phyloP scores from a whole-genome alignment of 2,329 filamentous ascomycete species.

The Colletotrichum chrysophilum region DNA sequence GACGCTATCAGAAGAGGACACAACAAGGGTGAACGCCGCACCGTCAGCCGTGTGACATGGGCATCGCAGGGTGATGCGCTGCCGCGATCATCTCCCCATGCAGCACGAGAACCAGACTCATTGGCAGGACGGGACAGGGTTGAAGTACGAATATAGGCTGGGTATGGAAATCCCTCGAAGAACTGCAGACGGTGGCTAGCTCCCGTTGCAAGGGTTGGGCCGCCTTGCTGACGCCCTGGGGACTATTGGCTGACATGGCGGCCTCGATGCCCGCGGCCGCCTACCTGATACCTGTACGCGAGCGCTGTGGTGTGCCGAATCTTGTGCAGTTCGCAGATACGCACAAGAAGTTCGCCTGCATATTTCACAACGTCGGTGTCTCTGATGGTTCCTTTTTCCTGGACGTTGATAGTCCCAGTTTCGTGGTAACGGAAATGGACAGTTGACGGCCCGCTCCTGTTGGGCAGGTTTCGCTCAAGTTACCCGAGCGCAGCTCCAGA shows the following conservation, averaged over 20 bases:
- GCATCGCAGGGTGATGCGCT: neutral
- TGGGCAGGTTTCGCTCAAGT: neutral
- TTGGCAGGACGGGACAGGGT: neutral
- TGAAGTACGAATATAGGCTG: neutral
- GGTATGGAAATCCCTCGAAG: conserved; percentile 1
- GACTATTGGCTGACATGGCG: neutral
- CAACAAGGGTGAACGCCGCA: conserved; percentile 2
- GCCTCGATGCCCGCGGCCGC: neutral
- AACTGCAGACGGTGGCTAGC: neutral
- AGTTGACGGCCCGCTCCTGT: neutral
- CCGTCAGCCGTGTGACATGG: neutral
- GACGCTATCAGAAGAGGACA: neutral
- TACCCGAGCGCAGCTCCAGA: neutral
- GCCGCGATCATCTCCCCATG: neutral
- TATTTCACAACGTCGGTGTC: neutral
- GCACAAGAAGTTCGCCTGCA: neutral
- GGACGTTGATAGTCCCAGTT: neutral
- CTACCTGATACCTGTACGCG: neutral
- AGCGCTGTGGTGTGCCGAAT: neutral
- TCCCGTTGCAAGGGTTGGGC: conserved; percentile 10
- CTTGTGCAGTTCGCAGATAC: neutral
- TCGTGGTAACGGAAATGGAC: neutral
- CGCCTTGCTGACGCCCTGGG: conserved; percentile 10
- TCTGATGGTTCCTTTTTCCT: neutral
- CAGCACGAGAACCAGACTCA: neutral